Evolutionary conservation across 148 eudicot genomes (phyloP).

Genomic region (Spergularia marina): DNA sequence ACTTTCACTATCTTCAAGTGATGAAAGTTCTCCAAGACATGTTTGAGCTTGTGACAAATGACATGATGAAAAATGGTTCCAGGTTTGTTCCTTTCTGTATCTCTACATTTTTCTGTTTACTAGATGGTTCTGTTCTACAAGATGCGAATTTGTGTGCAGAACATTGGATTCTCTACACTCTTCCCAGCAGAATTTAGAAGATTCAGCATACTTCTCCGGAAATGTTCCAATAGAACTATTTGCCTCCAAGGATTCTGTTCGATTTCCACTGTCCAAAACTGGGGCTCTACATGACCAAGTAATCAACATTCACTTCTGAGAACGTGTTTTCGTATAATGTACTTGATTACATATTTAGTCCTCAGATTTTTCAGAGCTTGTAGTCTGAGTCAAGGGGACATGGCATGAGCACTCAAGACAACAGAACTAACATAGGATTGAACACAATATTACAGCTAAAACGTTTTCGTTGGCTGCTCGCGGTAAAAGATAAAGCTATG

Average conservation of each 20-base stretch:
- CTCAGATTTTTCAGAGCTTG: neutral
- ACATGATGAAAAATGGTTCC: constrained; percentile 79
- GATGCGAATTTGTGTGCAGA: constrained; percentile 41
- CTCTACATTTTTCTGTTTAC: constrained; percentile 9
- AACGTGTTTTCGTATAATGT: neutral
- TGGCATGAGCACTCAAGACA: neutral
- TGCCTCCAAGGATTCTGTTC: constrained; percentile 74
- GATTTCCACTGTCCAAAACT: constrained; percentile 68
- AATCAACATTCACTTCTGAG: constrained; percentile 2
- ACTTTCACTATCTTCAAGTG: constrained; percentile 48
- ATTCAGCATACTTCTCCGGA: constrained; percentile 36
- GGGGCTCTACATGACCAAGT: constrained; percentile 67
- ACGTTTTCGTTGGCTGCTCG: constrained; percentile 80
- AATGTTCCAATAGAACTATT: constrained; percentile 59
- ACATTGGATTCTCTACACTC: constrained; percentile 56
- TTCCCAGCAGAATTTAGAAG: constrained; percentile 38
- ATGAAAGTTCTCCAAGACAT: constrained; percentile 89
- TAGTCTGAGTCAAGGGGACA: neutral
- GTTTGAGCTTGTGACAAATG: constrained; percentile 76
- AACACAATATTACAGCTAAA: constrained; percentile 52
- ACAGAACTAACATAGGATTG: neutral
- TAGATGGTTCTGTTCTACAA: constrained; percentile 2
- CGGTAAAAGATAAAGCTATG: constrained; percentile 81
- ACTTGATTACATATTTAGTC: neutral
- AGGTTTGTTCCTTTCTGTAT: constrained; percentile 46